Base-by-base conservation (phyloP, 768 basidiomycete species). In the Lactarius evosmus region DNA sequence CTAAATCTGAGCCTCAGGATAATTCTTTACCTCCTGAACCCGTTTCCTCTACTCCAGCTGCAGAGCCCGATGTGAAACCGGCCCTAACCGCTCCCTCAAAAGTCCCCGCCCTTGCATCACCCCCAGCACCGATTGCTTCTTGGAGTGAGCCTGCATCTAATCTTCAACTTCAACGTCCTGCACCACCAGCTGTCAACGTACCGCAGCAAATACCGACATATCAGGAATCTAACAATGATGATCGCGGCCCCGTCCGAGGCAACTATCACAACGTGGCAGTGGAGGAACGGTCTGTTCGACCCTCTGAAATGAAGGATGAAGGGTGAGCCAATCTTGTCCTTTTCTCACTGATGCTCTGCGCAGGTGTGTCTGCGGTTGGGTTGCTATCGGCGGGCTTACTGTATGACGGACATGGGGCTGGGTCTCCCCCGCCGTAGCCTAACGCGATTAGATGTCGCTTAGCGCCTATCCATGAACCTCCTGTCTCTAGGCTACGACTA, bases 251-350 rank as follows among this genome's bases (percentile, higher is more conserved):
- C 66, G 72, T 30, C 11, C 55, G 64, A 25, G 77, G 72, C 22
- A 80, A 77, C 66, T 79, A 69, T 41, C 56, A 63, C 22, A n/a
- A 41, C 53, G 32, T 60, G 7, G 22, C 78, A 27, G 74, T 77
- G 58, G 78, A 80, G 52, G 83, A 87, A 71, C 82, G 88, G 56
- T 82, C 82, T 58, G 77, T 93, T 33, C 82, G 90, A 30, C 90
- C 90, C 25, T 87, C 87, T 12, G 93, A 95, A 75, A 93, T 93
- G 91, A 93, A 93, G 75, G 94, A 96, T 70, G 94, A 95, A 90
- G 94, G 94, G 94, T 96, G 84, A 91, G 93, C 67, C 7, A 9
- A 17, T 50, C 46, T 58, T 38, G 53, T 59, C 58, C 56, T 41
- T 14, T 33, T 44, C 41, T 25, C 36, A 56, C 67, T 77, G 76